Evolutionary conservation across 2,329 filamentous ascomycete genomes (phyloP).

Genomic region (Westerdykella aurantiaca): DNA sequence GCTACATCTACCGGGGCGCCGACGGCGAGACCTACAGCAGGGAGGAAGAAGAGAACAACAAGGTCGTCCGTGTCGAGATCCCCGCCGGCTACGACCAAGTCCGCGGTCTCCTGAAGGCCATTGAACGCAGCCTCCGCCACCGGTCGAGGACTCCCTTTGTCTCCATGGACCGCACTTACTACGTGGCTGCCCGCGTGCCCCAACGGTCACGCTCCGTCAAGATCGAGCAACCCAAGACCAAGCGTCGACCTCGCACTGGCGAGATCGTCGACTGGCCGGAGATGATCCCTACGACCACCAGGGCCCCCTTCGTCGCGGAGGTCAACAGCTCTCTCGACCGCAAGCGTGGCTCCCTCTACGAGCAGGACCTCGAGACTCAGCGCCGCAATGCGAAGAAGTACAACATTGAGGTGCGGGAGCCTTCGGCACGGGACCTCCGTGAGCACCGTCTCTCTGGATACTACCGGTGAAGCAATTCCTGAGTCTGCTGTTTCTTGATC

Average conservation of each 20-base stretch:
- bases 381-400: conserved; percentile 35
- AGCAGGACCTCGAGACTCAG: conserved; percentile 33
- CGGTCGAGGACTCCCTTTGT: conserved; percentile 36
- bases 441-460: conserved; percentile 36
- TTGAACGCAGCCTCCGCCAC: conserved; percentile 37
- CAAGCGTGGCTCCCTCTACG: conserved; percentile 40
- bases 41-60: conserved; percentile 31
- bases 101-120: conserved; percentile 37
- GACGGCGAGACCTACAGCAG: conserved; percentile 33
- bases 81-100: conserved; percentile 39
- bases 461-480: conserved; percentile 31
- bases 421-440: conserved; percentile 31
- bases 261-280: conserved; percentile 37
- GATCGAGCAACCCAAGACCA: conserved; percentile 26
- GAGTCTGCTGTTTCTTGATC: conserved; percentile 5
- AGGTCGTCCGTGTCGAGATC: conserved; percentile 43
- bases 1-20: conserved; percentile 39
- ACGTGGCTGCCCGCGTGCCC: conserved; percentile 36
- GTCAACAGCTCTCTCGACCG: conserved; percentile 24
- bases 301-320: conserved; percentile 10
- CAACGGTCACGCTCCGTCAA: conserved; percentile 27
- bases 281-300: conserved; percentile 8
- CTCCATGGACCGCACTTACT: conserved; percentile 41
- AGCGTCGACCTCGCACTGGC: conserved; percentile 30
- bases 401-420: conserved; percentile 39